phyloP scores from a whole-genome alignment of 176 grass and related monocot species.

The Oryza brachyantha region DNA sequence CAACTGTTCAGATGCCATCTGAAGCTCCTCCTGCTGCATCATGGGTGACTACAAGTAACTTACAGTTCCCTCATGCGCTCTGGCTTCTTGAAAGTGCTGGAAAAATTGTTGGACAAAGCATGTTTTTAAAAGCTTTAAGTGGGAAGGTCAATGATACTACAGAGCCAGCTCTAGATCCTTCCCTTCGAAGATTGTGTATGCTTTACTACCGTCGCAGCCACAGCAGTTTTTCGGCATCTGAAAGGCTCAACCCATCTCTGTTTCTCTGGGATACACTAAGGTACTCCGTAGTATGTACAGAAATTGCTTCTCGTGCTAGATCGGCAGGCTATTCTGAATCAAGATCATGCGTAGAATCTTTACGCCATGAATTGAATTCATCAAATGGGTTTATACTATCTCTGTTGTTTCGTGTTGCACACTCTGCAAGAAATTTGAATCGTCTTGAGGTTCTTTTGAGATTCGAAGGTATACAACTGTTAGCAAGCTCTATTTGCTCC shows the following conservation, averaged over 20 bases:
- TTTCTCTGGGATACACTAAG: conserved; percentile 93
- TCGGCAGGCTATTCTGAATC: conserved; percentile 44
- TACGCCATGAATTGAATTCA: conserved; percentile 75
- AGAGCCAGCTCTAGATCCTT: conserved; percentile 67
- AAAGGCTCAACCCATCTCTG: conserved; percentile 66
- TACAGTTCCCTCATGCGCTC: conserved; percentile 46
- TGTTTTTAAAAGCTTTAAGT: conserved; percentile 63
- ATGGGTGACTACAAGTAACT: conserved; percentile 26
- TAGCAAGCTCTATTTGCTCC: conserved; percentile 82
- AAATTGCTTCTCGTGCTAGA: conserved; percentile 75
- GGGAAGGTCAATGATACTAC: conserved; percentile 52
- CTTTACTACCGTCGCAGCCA: conserved; percentile 79
- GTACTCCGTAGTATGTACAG: conserved; percentile 77
- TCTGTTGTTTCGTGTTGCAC: conserved; percentile 70
- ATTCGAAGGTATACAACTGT: conserved; percentile 75
- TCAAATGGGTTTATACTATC: conserved; percentile 92
- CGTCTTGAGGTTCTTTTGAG: conserved; percentile 83
- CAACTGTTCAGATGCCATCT: conserved; percentile 29
- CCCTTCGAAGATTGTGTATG: conserved; percentile 62
- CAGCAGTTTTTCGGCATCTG: conserved; percentile 58
- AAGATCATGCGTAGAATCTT: conserved; percentile 58
- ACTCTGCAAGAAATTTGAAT: conserved; percentile 62
- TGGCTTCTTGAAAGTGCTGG: conserved; percentile 72
- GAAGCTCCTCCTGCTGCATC: conserved; percentile 36
- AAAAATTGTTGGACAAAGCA: conserved; percentile 71